These are phyloP conservation scores for Avicennia marina DNA, from an alignment of 257 asterid genomes.

Conservation along the genomic window DNA sequence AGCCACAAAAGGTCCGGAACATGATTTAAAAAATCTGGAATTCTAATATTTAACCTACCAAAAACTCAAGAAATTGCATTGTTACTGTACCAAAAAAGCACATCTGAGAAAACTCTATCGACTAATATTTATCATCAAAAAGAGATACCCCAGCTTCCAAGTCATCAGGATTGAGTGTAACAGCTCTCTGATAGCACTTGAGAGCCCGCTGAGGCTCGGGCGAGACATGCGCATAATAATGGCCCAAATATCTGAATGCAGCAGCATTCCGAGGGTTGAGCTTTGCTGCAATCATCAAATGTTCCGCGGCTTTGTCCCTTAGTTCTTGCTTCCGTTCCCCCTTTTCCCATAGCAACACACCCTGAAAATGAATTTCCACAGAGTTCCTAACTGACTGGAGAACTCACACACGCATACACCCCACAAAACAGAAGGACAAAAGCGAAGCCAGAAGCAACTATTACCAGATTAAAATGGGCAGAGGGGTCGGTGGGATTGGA, in stretches of 20 bases:
- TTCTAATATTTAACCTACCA: too few species aligned
- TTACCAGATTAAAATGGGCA: constrained; percentile 63
- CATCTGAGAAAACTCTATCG: constrained; percentile 2
- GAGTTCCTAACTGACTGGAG: not conserved
- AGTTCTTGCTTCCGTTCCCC: constrained; percentile 38
- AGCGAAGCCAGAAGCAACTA: not conserved
- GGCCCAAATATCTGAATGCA: constrained; percentile 84
- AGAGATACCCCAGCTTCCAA: constrained; percentile 63
- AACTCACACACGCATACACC: not conserved
- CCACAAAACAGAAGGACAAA: not conserved
- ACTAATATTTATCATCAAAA: not conserved
- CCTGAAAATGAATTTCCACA: constrained; percentile 34
- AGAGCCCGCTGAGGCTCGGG: constrained; percentile 75
- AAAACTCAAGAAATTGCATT: too few species aligned
- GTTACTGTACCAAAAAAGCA: too few species aligned
- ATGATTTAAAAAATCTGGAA: too few species aligned
- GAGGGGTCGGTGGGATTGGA: constrained; percentile 53
- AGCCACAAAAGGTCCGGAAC: too few species aligned
- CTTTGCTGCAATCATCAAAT: constrained; percentile 66
- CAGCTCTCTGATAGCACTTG: constrained; percentile 91
- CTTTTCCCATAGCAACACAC: constrained; percentile 65
- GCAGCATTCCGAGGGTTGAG: constrained; percentile 70
- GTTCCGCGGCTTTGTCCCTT: constrained; percentile 68
- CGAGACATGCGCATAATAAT: constrained; percentile 54
- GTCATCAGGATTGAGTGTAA: constrained; percentile 82